A percentile compares a stretch with the other conserved stretches of the same genome.
These are phyloP conservation scores for Neofusicoccum umdonicola DNA, from an alignment of 2,329 filamentous ascomycete genomes.

Conservation along the genomic window DNA sequence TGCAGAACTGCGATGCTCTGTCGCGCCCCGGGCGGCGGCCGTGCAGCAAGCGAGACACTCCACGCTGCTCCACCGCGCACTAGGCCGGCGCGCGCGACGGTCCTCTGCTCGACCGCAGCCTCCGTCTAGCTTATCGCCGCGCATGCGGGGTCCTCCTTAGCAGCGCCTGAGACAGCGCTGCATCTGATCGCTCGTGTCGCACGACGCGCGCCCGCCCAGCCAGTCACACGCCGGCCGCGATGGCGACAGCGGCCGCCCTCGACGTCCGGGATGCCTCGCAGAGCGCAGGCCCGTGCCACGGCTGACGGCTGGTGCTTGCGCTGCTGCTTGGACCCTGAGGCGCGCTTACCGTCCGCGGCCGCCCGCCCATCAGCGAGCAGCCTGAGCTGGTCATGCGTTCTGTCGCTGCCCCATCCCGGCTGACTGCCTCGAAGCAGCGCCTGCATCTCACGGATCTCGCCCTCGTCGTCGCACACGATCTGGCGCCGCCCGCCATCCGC, in stretches of 20 bases:
- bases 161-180: constrained; percentile 9
- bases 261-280: neutral
- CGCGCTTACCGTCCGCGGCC: constrained; percentile 7
- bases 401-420: neutral
- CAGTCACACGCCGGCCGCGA: constrained; percentile 12
- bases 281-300: constrained; percentile 9
- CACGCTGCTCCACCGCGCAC: constrained; percentile 11
- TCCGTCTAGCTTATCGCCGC: constrained; percentile 13
- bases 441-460: constrained; percentile 8
- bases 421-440: neutral
- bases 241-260: constrained; percentile 1
- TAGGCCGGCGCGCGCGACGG: neutral
- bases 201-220: constrained; percentile 6
- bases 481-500: neutral
- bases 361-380: neutral
- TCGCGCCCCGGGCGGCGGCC: neutral
- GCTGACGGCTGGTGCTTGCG: constrained; percentile 1
- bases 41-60: constrained; percentile 14
- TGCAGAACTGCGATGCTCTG: neutral
- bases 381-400: constrained; percentile 7
- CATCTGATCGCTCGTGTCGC: constrained; percentile 16
- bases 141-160: constrained; percentile 11
- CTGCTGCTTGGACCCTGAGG: constrained; percentile 13
- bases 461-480: constrained; percentile 3
- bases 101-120: constrained; percentile 2